phyloP scores from a whole-genome alignment of 495 filamentous ascomycete genomes.

The Apiosordaria backusii region DNA sequence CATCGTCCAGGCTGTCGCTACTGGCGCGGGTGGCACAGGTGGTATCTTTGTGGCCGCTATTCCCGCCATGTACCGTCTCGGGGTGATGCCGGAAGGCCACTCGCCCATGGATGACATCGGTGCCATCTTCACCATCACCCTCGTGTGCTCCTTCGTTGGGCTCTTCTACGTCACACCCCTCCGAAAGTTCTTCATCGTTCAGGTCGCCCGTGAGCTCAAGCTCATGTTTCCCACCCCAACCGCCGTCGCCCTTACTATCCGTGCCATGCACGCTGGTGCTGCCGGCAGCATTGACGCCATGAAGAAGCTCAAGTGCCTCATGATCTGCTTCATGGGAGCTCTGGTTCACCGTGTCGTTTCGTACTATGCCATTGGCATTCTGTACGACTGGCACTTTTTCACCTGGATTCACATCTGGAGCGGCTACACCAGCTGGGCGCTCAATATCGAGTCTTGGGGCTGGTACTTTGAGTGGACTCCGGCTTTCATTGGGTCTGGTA shows the following conservation, averaged over 20 bases:
- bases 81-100: slow-evolving; percentile 42
- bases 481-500: slow-evolving; percentile 63
- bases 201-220: slow-evolving; percentile 58
- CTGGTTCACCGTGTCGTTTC: slow-evolving; percentile 55
- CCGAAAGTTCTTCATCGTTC: slow-evolving; percentile 66
- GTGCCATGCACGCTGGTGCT: slow-evolving; percentile 58
- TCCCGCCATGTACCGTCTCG: slow-evolving; percentile 60
- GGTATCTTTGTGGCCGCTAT: slow-evolving; percentile 61
- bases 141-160: slow-evolving; percentile 64
- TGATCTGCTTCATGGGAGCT: slow-evolving; percentile 46
- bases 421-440: slow-evolving; percentile 51
- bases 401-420: slow-evolving; percentile 63
- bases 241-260: slow-evolving; percentile 62
- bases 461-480: slow-evolving; percentile 64
- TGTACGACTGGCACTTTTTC: slow-evolving; percentile 67
- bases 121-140: slow-evolving; percentile 57
- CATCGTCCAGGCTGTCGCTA: slow-evolving; percentile 62
- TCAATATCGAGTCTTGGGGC: slow-evolving; percentile 63
- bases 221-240: slow-evolving; percentile 64
- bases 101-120: slow-evolving; percentile 55
- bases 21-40: slow-evolving; percentile 60
- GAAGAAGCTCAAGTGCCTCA: slow-evolving; percentile 56
- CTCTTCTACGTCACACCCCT: slow-evolving; percentile 65
- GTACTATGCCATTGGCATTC: slow-evolving; percentile 58
- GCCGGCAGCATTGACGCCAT: slow-evolving; percentile 53